Base-by-base conservation (phyloP, 768 basidiomycete species). In the Leccinellum rugosiceps region DNA sequence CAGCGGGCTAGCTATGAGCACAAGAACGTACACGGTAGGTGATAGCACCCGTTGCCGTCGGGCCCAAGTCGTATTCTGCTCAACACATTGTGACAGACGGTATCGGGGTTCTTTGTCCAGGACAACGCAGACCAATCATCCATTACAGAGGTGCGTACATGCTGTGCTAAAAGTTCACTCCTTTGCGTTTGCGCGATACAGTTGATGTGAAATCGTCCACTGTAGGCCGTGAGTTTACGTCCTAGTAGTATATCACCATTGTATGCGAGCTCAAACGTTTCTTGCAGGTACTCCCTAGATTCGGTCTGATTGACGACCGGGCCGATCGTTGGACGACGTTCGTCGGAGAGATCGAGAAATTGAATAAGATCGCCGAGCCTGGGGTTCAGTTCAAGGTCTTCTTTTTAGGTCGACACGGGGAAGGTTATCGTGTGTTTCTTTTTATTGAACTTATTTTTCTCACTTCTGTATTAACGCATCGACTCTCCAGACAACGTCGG, bases 351-450 rank as follows among this genome's bases (percentile, higher is more conserved):
- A 69, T 91, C n/a, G 55, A 68, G 6, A 57, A 69, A n/a, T 67
- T 90, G 55, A 65, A 65, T 3, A 52, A 48, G 28, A 55, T 52
- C 1, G 59, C 66, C 2, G 55, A 50, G 30, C 52, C 56, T 3
- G 61, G 61, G 11, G 53, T 58, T 2, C 53, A 56, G 15, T 60
- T 55, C 73, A 92, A 90, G 63, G 74, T 88, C 13, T 74, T 91
- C 54, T 81, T 86, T 56, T 69, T 90, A 2, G 81, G 80, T 3
- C 76, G 90, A 61, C 90, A 92, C 59, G 90, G 90, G 1, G 75
- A 91, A 69, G 90, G 88, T 9, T 67, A 67, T 48, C 66, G 66
- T 67, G 19, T 53, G 66, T 65, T 10, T 35, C 13, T 21, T 5
- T 0, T 23, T 10, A n/a, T n/a, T n/a, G n/a, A n/a, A n/a, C n/a